Evolutionary conservation across 2,329 filamentous ascomycete species (phyloP).

Genomic region (Magnaporthiopsis rhizophila): DNA sequence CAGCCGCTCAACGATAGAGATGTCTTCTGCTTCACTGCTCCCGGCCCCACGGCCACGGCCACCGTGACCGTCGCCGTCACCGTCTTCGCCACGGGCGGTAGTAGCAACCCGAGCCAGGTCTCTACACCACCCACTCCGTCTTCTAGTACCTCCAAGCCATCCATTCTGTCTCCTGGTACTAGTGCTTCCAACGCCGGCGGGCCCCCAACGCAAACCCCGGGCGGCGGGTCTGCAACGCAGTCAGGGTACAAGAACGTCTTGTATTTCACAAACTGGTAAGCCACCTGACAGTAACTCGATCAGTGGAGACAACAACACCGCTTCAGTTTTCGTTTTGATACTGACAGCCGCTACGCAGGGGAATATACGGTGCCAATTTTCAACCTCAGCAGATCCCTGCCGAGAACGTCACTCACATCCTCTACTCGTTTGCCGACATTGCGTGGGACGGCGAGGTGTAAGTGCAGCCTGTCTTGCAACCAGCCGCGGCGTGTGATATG

Average conservation of each 20-base stretch:
- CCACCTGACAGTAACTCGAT: neutral
- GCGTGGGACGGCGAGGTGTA: slow-evolving; percentile 37
- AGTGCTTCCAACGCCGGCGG: neutral
- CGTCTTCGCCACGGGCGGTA: neutral
- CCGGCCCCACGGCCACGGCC: neutral
- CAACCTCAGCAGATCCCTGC: slow-evolving; percentile 61
- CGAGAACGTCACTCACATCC: slow-evolving; percentile 63
- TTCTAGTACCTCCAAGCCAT: neutral
- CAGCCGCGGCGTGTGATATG: no score
- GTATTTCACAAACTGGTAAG: slow-evolving; percentile 49
- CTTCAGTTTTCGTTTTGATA: neutral
- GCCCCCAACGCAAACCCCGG: neutral
- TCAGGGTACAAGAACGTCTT: slow-evolving; percentile 16
- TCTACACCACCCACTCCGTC: neutral
- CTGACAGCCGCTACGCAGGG: slow-evolving; percentile 20
- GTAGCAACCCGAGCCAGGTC: neutral
- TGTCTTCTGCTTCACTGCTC: slow-evolving; percentile 13
- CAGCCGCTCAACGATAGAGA: slow-evolving; percentile 27
- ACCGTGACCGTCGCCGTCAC: neutral
- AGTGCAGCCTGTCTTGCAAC: slow-evolving; percentile 14
- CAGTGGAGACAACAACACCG: neutral
- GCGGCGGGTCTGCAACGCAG: neutral
- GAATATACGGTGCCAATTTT: slow-evolving; percentile 37
- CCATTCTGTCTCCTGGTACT: neutral
- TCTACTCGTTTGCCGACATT: slow-evolving; percentile 51